phyloP scores from a whole-genome alignment of 768 basidiomycete species.

The Glaciozyma martinii region DNA sequence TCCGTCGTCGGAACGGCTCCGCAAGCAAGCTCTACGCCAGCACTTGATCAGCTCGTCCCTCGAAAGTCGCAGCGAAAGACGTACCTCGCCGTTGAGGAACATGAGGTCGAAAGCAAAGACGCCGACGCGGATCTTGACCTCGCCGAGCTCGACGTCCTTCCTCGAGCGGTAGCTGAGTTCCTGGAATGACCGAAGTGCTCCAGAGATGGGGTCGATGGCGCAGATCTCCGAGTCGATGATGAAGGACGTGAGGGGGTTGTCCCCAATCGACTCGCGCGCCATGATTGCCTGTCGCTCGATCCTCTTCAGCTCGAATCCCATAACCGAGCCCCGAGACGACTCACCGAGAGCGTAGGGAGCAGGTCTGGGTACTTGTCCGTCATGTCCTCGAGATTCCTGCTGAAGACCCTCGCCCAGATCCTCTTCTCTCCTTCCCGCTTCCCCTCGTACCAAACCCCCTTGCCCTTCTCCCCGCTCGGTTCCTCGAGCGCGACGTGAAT shows the following conservation, averaged over 20 bases:
- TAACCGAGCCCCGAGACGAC: not conserved
- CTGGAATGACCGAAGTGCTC: conserved; percentile 68
- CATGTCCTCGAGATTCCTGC: conserved; percentile 81
- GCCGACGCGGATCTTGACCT: conserved; percentile 63
- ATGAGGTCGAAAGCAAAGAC: conserved; percentile 83
- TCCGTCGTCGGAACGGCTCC: conserved; percentile 60
- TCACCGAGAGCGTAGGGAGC: conserved; percentile 12
- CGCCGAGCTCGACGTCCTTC: conserved; percentile 1
- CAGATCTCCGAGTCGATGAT: conserved; percentile 75
- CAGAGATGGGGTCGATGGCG: conserved; percentile 59
- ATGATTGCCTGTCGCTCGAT: not conserved
- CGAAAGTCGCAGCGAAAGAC: conserved; percentile 29
- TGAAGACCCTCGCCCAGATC: conserved; percentile 61
- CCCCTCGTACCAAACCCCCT: conserved; percentile 40
- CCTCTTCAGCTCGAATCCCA: too few relatives aligned
- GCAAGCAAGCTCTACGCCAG: conserved; percentile 57
- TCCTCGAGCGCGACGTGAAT: conserved; percentile 41
- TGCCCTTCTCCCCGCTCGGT: conserved; percentile 50
- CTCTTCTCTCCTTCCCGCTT: conserved; percentile 36
- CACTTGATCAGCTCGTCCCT: not conserved
- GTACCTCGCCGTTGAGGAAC: conserved; percentile 69
- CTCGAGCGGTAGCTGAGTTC: conserved; percentile 55
- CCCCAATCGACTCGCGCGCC: not conserved
- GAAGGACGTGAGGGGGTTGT: conserved; percentile 47
- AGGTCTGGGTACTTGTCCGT: conserved; percentile 55